phyloP scores from a whole-genome alignment of 2,329 filamentous ascomycete species.

The Pyricularia sp. region DNA sequence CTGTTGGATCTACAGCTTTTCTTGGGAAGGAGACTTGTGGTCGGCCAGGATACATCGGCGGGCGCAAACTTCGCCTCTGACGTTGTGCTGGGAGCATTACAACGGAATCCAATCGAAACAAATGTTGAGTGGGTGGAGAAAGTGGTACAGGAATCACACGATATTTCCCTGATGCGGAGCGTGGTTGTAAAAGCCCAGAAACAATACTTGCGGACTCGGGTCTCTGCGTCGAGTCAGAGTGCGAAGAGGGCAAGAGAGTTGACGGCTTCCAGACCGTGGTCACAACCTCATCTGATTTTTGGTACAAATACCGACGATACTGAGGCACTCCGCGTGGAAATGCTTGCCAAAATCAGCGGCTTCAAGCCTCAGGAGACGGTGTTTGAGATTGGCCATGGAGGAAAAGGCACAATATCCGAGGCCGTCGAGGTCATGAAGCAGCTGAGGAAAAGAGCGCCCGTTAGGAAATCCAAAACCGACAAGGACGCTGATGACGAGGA shows the following conservation, averaged over 20 bases:
- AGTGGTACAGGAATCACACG: constrained; percentile 62
- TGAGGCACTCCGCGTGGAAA: constrained; percentile 53
- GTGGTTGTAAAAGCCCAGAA: constrained; percentile 87
- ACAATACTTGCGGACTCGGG: constrained; percentile 81
- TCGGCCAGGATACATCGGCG: constrained; percentile 54
- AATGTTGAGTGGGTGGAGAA: constrained; percentile 79
- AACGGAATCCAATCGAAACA: constrained; percentile 63
- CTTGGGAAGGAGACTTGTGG: constrained; percentile 70
- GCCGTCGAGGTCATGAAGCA: constrained; percentile 70
- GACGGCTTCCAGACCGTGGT: constrained; percentile 60
- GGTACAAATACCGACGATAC: constrained; percentile 34
- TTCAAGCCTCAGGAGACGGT: constrained; percentile 90
- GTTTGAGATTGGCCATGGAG: constrained; percentile 75
- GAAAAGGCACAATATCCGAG: constrained; percentile 53
- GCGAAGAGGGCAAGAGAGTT: constrained; percentile 79
- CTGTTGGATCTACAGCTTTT: constrained; percentile 91
- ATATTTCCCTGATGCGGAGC: constrained; percentile 59
- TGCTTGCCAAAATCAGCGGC: constrained; percentile 80
- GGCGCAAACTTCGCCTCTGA: constrained; percentile 60
- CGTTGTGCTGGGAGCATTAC: constrained; percentile 70
- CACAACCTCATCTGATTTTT: constrained; percentile 72
- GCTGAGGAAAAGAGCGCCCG: constrained; percentile 59
- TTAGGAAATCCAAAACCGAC: constrained; percentile 28
- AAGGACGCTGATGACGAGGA: constrained; percentile 24
- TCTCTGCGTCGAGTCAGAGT: constrained; percentile 82